Percentiles rank a stretch among this genome's conserved stretches.
phyloP scores from a whole-genome alignment of 2,329 filamentous ascomycete species.

The Venturia aucupariae region DNA sequence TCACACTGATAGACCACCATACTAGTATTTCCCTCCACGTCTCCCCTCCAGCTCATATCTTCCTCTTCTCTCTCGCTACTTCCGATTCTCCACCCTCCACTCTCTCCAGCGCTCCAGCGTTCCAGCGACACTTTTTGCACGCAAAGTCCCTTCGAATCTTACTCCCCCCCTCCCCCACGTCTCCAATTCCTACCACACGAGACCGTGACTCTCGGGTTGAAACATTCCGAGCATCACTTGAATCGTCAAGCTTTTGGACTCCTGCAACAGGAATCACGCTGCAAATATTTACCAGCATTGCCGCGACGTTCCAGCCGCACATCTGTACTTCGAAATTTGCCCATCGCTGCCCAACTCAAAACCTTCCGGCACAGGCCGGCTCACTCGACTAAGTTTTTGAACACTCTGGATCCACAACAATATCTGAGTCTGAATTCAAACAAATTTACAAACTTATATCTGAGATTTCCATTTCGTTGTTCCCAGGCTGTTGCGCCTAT shows the following conservation, averaged over 20 bases:
- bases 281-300: not conserved
- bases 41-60: not conserved
- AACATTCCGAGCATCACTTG: slow-evolving; percentile 1
- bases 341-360: not conserved
- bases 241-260: not conserved
- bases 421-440: too few relatives aligned
- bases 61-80: not conserved
- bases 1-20: too few relatives aligned
- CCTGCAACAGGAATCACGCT: not conserved
- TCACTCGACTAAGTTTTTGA: not conserved
- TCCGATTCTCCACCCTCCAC: not conserved
- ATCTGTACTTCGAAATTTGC: not conserved
- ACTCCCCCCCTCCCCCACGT: not conserved
- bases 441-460: not conserved
- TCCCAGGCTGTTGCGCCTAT: not conserved
- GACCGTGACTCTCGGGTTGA: not conserved
- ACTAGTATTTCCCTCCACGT: too few relatives aligned
- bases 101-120: not conserved
- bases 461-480: not conserved
- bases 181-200: not conserved
- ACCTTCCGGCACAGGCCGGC: not conserved
- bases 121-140: not conserved
- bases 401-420: not conserved
- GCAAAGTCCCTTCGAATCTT: not conserved
- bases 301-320: not conserved